Evolutionary conservation across 805 yeast genomes (phyloP).

Genomic region (Scheffersomyces ergatensis): DNA sequence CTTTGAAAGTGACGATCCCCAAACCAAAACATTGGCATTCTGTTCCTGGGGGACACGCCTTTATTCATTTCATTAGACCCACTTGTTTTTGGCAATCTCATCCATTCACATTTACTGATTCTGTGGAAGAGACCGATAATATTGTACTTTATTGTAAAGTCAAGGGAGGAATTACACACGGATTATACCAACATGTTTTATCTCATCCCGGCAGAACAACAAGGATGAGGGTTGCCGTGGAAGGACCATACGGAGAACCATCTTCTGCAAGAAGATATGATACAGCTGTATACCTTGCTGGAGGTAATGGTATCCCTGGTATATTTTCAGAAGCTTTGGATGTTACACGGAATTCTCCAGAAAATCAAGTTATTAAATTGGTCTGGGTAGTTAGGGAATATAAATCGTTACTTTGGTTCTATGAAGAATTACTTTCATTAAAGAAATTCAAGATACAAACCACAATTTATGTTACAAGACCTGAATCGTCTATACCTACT

Average conservation of each 20-base stretch:
- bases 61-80: slow-evolving; percentile 32
- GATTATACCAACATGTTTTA: slow-evolving; percentile 23
- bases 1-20: slow-evolving; percentile 34
- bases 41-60: slow-evolving; percentile 41
- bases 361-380: slow-evolving; percentile 33
- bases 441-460: slow-evolving; percentile 21
- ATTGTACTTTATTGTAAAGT: slow-evolving; percentile 33
- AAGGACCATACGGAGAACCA: slow-evolving; percentile 70
- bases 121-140: slow-evolving; percentile 15
- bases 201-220: slow-evolving; percentile 24
- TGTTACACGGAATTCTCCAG: slow-evolving; percentile 17
- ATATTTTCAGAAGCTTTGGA: slow-evolving; percentile 38
- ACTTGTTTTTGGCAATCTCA: slow-evolving; percentile 43
- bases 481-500: slow-evolving; percentile 5
- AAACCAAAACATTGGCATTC: slow-evolving; percentile 36
- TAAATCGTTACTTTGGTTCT: slow-evolving; percentile 47
- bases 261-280: slow-evolving; percentile 49
- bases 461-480: slow-evolving; percentile 25
- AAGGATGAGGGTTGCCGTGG: slow-evolving; percentile 36
- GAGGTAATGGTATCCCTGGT: slow-evolving; percentile 76
- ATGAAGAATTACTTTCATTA: slow-evolving; percentile 33
- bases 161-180: slow-evolving; percentile 35
- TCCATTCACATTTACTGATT: slow-evolving; percentile 37
- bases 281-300: slow-evolving; percentile 60
- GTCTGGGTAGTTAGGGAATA: slow-evolving; percentile 64